A percentile compares a stretch with the other conserved stretches of the same genome.
Conservation (phyloP, 2,329 filamentous ascomycete species). For the Phoma herbarum region DNA sequence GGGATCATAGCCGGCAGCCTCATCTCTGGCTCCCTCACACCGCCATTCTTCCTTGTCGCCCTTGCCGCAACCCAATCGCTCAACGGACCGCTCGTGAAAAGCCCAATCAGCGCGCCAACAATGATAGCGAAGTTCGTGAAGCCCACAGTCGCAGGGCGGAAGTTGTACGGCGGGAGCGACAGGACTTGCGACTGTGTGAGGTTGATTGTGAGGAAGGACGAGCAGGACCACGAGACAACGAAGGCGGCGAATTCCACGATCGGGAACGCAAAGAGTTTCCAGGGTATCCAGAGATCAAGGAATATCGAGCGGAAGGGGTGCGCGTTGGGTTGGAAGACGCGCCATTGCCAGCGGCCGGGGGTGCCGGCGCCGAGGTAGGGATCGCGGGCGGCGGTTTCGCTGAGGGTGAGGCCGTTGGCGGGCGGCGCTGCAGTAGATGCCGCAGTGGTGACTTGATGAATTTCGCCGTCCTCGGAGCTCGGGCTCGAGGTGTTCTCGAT, state of each 20-base stretch:
- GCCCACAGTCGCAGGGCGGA: slow-evolving; percentile 59
- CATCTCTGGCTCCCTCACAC: slow-evolving; percentile 68
- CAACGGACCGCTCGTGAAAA: slow-evolving; percentile 64
- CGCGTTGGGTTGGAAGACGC: slow-evolving; percentile 60
- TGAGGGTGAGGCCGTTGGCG: slow-evolving; percentile 31
- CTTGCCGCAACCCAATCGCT: slow-evolving; percentile 66
- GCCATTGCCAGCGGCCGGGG: slow-evolving; percentile 66
- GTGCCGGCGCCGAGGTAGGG: slow-evolving; percentile 65
- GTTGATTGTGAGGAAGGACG: slow-evolving; percentile 67
- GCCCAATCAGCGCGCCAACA: slow-evolving; percentile 62
- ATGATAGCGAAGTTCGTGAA: slow-evolving; percentile 68
- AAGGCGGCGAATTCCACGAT: slow-evolving; percentile 71
- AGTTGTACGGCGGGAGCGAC: slow-evolving; percentile 64
- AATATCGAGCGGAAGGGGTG: slow-evolving; percentile 58
- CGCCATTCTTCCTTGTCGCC: slow-evolving; percentile 62
- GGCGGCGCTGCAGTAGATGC: slow-evolving; percentile 21
- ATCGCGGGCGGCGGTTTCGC: slow-evolving; percentile 57
- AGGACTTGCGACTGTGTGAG: slow-evolving; percentile 66
- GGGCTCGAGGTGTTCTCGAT: slow-evolving; percentile 24
- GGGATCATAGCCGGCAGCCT: slow-evolving; percentile 65
- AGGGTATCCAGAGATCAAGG: slow-evolving; percentile 67
- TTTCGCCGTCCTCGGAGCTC: slow-evolving; percentile 28
- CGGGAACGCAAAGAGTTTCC: slow-evolving; percentile 69
- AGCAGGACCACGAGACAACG: slow-evolving; percentile 68
- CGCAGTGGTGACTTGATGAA: slow-evolving; percentile 36